phyloP scores from a whole-genome alignment of 2,329 filamentous ascomycete species.

The Bipolaris victoriae region DNA sequence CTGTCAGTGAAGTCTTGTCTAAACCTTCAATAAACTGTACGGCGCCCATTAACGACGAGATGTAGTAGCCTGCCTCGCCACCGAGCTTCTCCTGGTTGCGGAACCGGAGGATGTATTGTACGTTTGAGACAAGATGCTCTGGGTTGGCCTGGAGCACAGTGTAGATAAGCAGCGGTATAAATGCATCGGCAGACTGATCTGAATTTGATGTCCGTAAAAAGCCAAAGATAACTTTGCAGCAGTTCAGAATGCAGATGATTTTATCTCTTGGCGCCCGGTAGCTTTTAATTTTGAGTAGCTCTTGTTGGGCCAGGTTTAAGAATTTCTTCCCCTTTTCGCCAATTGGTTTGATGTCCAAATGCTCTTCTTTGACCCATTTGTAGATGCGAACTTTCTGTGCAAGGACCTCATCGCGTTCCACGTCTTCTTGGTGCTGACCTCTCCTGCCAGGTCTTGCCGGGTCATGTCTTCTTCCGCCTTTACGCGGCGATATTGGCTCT shows the following conservation, averaged over 20 bases:
- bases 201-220: slow-evolving; percentile 89
- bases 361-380: slow-evolving; percentile 89
- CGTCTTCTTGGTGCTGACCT: slow-evolving; percentile 97
- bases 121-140: slow-evolving; percentile 93
- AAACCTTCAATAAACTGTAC: slow-evolving; percentile 97
- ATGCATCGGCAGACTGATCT: slow-evolving; percentile 94
- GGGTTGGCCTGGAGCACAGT: slow-evolving; percentile 94
- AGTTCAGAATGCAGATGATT: slow-evolving; percentile 97
- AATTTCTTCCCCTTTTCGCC: slow-evolving; percentile 88
- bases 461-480: slow-evolving; percentile 65
- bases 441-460: slow-evolving; percentile 77
- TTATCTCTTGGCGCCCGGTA: slow-evolving; percentile 98
- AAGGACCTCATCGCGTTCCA: slow-evolving; percentile 94
- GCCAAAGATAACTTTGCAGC: slow-evolving; percentile 99
- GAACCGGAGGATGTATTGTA: slow-evolving; percentile 97
- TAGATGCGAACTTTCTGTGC: slow-evolving; percentile 98
- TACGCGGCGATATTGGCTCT: slow-evolving; percentile 73
- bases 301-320: slow-evolving; percentile 86
- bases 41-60: slow-evolving; percentile 94
- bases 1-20: slow-evolving; percentile 90
- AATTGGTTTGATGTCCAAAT: slow-evolving; percentile 87
- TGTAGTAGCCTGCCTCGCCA: slow-evolving; percentile 97
- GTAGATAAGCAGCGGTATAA: slow-evolving; percentile 88
- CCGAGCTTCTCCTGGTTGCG: slow-evolving; percentile 96
- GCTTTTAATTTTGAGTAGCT: slow-evolving; percentile 93